Evolutionary conservation across 225 moss, liverwort and hornwort species (phyloP).

Genomic region (Neckera pumila): DNA sequence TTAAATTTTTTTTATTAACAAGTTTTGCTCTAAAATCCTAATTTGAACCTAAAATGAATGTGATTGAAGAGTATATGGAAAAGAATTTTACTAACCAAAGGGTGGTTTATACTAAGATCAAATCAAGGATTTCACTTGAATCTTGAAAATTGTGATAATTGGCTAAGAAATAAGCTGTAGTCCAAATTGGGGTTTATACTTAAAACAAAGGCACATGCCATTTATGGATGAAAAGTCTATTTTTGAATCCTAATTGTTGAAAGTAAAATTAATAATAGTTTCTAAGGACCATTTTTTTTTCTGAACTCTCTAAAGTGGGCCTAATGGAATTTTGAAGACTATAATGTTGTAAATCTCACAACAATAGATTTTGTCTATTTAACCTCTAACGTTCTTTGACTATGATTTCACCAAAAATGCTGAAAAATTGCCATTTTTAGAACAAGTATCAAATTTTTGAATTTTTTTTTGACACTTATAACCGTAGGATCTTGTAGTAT

Average conservation of each 20-base stretch:
- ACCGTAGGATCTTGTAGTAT: too few species aligned
- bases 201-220: too few species aligned
- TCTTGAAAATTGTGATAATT: neutral
- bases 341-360: neutral
- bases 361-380: neutral
- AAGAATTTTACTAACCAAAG: rapidly evolving
- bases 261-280: neutral
- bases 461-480: too few species aligned
- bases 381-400: too few species aligned
- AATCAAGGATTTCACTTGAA: neutral
- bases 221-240: neutral
- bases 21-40: rapidly evolving
- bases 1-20: too few species aligned
- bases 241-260: neutral
- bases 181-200: rapidly evolving
- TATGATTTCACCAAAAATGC: too few species aligned
- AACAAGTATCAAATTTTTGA: too few species aligned
- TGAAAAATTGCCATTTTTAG: too few species aligned
- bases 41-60: neutral
- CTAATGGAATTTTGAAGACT: neutral
- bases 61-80: neutral
- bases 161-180: neutral
- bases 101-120: rapidly evolving
- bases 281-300: neutral
- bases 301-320: rapidly evolving